Evolutionary conservation across 169 alveolate genomes (phyloP), one percentile per base, ranked within the genome.

Genomic region (Plasmodium chabaudi): DNA sequence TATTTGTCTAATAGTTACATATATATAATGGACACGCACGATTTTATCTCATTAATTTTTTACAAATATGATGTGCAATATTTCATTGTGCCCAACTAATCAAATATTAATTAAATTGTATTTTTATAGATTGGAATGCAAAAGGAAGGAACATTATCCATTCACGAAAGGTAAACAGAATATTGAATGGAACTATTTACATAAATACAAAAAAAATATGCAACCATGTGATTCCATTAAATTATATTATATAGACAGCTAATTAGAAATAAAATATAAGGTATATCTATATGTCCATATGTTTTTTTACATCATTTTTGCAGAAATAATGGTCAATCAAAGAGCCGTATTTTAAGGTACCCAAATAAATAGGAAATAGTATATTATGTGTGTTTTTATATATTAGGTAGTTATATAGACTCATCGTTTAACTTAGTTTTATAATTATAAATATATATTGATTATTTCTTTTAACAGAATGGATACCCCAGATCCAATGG

Each of bases 401-500:
- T 68, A 4, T 15, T 68, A 23, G 25, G 47, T 77, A 25, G 15
- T 34, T 55, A 19, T 3, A 23, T 53, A 12, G 47, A 34, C 25
- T 42, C 15, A n/a, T 42, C 12, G 17, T 75, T 39, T 46, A 59
- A 12, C 5, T 75, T 55, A 21, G 21, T 68, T 51, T 67, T 34
- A 15, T 67, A 67, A 12, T 67, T 67, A 34, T 67, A 34, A 34
- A 34, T 34, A 25, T 23, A 34, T 34, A 25, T 23, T 73, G 12
- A 9, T 12, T 56, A 15, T 59, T 51, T 55, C 15, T 64, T 10
- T 64, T 61, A 42, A 49, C 75, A 77, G 88, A 77, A 27, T 77
- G 23, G 88, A 77, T 17, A 77, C 88, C 23, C 88, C 88, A 23
- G 77, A 77, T 63, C 88, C 88, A 63, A 61, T 74, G 88, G 88